Evolutionary conservation across 2,329 filamentous ascomycete genomes (phyloP).

Genomic region (Fusarium pilosicola): DNA sequence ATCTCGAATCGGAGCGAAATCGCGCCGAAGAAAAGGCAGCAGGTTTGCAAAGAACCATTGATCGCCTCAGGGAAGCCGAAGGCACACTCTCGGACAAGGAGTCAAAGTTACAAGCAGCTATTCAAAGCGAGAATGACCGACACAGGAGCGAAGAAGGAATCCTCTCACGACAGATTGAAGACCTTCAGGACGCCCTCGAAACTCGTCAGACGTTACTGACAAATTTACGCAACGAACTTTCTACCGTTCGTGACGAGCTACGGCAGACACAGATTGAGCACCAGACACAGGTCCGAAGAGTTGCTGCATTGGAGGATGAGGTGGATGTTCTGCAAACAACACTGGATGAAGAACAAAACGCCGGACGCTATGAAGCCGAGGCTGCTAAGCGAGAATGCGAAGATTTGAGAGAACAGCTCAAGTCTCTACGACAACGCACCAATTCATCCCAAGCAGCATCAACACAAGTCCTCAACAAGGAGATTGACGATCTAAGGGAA

Average conservation of each 20-base stretch:
- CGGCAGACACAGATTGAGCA: conserved; percentile 73
- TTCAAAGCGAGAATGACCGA: conserved; percentile 76
- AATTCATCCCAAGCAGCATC: conserved; percentile 29
- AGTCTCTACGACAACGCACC: conserved; percentile 43
- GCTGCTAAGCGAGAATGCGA: conserved; percentile 56
- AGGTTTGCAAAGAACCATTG: conserved; percentile 76
- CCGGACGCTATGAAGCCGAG: conserved; percentile 52
- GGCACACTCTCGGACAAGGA: conserved; percentile 75
- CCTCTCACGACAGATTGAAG: conserved; percentile 77
- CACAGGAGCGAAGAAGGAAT: conserved; percentile 77
- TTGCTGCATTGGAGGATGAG: conserved; percentile 77
- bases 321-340: conserved; percentile 73
- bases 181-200: conserved; percentile 76
- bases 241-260: conserved; percentile 73
- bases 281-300: conserved; percentile 70
- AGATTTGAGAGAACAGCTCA: conserved; percentile 33
- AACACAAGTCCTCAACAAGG: conserved; percentile 41
- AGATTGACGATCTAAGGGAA: conserved; percentile 42
- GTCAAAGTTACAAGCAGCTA: conserved; percentile 71
- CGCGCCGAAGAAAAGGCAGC: conserved; percentile 74
- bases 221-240: conserved; percentile 72
- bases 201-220: conserved; percentile 73
- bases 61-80: conserved; percentile 74
- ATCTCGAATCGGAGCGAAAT: conserved; percentile 72
- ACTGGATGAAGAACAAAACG: conserved; percentile 41